These are phyloP conservation scores for Beauveria caledonica DNA, from an alignment of 2,329 filamentous ascomycete species.

Conservation along the genomic window DNA sequence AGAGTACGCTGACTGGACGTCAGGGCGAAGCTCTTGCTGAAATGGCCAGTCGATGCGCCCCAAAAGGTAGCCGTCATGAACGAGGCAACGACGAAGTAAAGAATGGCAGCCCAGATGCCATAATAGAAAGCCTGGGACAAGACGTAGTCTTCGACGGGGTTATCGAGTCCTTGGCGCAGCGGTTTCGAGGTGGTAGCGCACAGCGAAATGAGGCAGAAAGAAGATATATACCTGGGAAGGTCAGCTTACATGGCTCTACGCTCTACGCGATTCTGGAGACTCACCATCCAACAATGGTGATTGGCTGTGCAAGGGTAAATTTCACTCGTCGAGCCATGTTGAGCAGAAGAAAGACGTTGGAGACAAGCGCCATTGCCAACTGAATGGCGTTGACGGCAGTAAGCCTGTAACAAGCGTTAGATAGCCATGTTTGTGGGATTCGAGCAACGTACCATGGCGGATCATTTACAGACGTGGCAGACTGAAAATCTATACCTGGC, in stretches of 20 bases:
- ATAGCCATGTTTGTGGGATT: neutral
- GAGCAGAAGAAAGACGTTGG: conserved; percentile 74
- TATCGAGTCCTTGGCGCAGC: conserved; percentile 27
- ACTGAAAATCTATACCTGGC: conserved; percentile 37
- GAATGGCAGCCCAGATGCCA: conserved; percentile 65
- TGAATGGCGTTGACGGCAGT: conserved; percentile 70
- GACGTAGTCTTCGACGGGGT: conserved; percentile 42
- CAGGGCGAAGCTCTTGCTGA: conserved; percentile 69
- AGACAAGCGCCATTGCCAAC: conserved; percentile 63
- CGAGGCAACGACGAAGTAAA: conserved; percentile 73
- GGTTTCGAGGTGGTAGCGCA: conserved; percentile 57
- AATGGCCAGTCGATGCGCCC: conserved; percentile 62
- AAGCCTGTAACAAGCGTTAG: conserved; percentile 40
- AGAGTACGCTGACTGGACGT: conserved; percentile 76
- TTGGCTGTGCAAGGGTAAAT: conserved; percentile 73
- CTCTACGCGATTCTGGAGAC: conserved; percentile 39
- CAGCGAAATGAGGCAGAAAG: conserved; percentile 58
- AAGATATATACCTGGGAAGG: conserved; percentile 42
- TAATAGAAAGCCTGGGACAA: conserved; percentile 84
- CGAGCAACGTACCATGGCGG: conserved; percentile 54
- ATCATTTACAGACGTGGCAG: conserved; percentile 51
- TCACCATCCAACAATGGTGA: conserved; percentile 76
- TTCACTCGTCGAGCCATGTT: conserved; percentile 78
- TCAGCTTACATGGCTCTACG: conserved; percentile 22
- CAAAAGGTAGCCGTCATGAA: conserved; percentile 73